A percentile compares a stretch with the other conserved stretches of the same genome.
Evolutionary conservation across 805 yeast species (phyloP).

Genomic region (Suhomyces sp.): DNA sequence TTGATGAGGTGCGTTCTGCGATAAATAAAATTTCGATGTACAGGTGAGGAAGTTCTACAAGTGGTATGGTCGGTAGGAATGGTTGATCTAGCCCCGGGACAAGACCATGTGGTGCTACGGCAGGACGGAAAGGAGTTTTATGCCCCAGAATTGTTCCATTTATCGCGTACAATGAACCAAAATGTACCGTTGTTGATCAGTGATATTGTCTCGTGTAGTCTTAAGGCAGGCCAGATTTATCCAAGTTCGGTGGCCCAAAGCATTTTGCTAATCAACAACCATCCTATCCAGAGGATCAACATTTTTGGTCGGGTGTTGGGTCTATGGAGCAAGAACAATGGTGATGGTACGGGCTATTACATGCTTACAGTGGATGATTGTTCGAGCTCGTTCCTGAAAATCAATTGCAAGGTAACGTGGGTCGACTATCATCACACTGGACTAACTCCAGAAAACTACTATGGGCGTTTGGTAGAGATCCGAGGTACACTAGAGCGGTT

Average conservation of each 20-base stretch:
- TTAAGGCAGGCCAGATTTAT: conserved; percentile 1
- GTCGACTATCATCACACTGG: conserved; percentile 12
- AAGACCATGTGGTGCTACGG: conserved; percentile 32
- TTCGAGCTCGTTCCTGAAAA: conserved; percentile 28
- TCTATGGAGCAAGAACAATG: conserved; percentile 7
- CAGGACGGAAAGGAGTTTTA: conserved; percentile 22
- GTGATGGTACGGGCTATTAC: conserved; percentile 1
- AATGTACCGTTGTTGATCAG: conserved; percentile 25
- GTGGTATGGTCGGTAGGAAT: background rate
- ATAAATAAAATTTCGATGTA: background rate
- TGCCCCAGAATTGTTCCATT: conserved; percentile 33
- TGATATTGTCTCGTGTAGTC: conserved; percentile 21
- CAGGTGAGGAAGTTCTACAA: background rate
- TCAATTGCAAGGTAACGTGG: conserved; percentile 19
- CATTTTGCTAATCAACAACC: conserved; percentile 24
- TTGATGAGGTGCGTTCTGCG: background rate
- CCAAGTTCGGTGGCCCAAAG: background rate
- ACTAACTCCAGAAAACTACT: conserved; percentile 13
- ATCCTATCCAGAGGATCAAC: conserved; percentile 27
- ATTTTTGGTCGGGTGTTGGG: conserved; percentile 28
- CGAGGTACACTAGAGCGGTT: conserved; percentile 13
- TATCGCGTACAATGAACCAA: conserved; percentile 22
- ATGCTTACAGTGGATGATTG: conserved; percentile 32
- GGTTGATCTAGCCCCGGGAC: conserved; percentile 34
- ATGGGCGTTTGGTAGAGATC: conserved; percentile 26